These are phyloP conservation scores for Mangifera indica DNA, from an alignment of 345 rosid species.

Conservation along the genomic window DNA sequence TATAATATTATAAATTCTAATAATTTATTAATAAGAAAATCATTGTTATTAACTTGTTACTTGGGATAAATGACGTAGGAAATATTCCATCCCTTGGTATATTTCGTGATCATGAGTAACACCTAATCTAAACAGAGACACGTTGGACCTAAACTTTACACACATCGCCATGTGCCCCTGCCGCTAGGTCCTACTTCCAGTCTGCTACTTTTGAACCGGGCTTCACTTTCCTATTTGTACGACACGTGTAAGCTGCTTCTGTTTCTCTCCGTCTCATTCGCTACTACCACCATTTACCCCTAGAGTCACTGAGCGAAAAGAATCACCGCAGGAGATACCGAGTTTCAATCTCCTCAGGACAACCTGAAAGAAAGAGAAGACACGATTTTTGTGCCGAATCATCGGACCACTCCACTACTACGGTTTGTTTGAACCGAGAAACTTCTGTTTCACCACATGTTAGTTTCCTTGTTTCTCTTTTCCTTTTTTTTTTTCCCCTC, in stretches of 20 bases:
- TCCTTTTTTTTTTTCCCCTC: constrained; percentile 1
- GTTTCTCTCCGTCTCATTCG: constrained; percentile 1
- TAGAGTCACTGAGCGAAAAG: constrained; percentile 18
- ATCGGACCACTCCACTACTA: constrained; percentile 13
- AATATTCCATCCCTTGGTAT: too few species aligned
- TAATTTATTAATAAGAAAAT: too few species aligned
- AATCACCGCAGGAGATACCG: constrained; percentile 12
- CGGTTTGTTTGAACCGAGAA: not conserved
- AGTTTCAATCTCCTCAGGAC: constrained; percentile 13
- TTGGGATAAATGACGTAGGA: too few species aligned
- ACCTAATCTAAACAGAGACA: not conserved
- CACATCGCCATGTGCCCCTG: constrained; percentile 35
- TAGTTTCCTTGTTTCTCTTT: constrained; percentile 18
- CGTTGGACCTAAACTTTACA: constrained; percentile 2
- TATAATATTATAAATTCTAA: too few species aligned
- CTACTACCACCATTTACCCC: not conserved
- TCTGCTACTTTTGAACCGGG: constrained; percentile 28
- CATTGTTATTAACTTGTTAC: too few species aligned
- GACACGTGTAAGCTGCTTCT: constrained; percentile 36
- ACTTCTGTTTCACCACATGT: constrained; percentile 32
- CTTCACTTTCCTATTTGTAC: not conserved
- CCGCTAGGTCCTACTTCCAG: constrained; percentile 12
- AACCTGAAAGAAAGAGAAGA: constrained; percentile 21
- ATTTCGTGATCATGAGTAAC: not conserved
- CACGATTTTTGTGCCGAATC: constrained; percentile 26